A percentile compares a stretch with the other conserved stretches of the same genome.
Conservation (phyloP, 1,139 yeast genomes). For the Cylindricascospora bacillispora region DNA sequence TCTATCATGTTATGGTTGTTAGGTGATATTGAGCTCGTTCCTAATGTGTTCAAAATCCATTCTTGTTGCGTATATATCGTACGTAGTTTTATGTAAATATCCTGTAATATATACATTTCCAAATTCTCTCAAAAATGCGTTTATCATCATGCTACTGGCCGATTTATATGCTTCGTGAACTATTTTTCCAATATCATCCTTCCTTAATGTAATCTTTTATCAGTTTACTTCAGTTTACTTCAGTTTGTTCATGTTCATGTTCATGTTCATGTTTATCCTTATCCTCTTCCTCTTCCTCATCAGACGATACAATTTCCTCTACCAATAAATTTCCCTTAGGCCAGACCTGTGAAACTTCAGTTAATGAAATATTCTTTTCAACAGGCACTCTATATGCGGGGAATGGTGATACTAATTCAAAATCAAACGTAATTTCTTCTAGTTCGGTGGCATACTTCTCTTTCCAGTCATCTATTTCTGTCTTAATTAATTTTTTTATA, state of each 20-base stretch:
- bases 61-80: no score
- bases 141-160: no score
- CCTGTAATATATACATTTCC: no score
- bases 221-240: no score
- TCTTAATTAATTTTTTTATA: slow-evolving; percentile 7
- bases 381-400: slow-evolving; percentile 37
- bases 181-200: no score
- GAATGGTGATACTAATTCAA: slow-evolving; percentile 44
- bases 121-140: no score
- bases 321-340: slow-evolving; percentile 52
- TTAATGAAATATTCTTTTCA: slow-evolving; percentile 22
- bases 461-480: slow-evolving; percentile 12
- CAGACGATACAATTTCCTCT: slow-evolving; percentile 30
- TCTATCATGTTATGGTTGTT: no score
- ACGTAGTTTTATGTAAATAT: no score
- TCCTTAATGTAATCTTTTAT: no score
- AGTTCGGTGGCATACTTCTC: slow-evolving; percentile 17
- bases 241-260: background rate
- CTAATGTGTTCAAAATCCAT: no score
- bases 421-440: slow-evolving; percentile 30
- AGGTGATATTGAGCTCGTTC: no score
- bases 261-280: slow-evolving; percentile 6
- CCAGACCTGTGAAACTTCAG: slow-evolving; percentile 35
- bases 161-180: no score
- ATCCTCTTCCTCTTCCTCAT: slow-evolving; percentile 26